Conservation (phyloP, 1,284 basidiomycete genomes). For the Ceratobasidium sp. region DNA sequence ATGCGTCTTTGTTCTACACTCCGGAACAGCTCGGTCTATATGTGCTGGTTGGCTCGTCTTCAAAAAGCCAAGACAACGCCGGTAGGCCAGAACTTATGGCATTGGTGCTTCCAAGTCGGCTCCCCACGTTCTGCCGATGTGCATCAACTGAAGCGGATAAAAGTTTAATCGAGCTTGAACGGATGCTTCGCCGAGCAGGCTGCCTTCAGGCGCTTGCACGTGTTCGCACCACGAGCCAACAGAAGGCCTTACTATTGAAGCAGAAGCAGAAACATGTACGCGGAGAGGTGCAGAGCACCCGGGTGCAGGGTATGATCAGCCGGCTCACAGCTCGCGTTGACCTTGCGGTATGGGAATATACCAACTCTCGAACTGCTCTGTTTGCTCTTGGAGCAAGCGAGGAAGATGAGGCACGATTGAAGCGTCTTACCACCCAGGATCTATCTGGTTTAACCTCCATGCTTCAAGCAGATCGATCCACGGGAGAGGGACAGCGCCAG, state of each 20-base stretch:
- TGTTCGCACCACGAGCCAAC: background rate
- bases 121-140: no score
- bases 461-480: background rate
- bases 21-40: no score
- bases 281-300: background rate
- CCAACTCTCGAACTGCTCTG: background rate
- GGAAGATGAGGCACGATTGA: background rate
- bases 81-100: no score
- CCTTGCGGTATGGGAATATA: background rate
- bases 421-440: background rate
- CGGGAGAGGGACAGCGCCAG: background rate
- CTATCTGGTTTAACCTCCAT: background rate
- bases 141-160: no score
- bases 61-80: no score
- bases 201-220: no score
- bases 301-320: background rate
- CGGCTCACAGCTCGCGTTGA: background rate
- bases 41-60: no score
- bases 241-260: background rate
- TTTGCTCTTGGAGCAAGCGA: background rate
- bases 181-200: no score
- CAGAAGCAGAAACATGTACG: background rate
- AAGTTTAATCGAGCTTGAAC: no score
- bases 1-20: no score
- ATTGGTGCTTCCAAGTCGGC: no score